A percentile compares a stretch with the other conserved stretches of the same genome.
Evolutionary conservation across 164 flowering plant species (phyloP).

Genomic region (Stephania japonica): DNA sequence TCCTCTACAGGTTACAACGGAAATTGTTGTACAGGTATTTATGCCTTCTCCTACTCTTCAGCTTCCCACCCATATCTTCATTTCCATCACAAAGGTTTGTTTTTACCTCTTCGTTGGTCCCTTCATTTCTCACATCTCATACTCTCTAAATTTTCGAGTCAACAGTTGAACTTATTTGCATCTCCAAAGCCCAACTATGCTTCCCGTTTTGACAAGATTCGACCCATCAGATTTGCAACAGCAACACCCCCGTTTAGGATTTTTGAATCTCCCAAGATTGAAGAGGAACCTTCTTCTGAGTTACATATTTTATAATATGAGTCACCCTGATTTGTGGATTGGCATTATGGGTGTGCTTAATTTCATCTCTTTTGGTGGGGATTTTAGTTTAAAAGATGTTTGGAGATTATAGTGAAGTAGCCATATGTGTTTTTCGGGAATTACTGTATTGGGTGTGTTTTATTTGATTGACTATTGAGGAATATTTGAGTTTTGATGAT

Average conservation of each 20-base stretch:
- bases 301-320: too few relatives aligned
- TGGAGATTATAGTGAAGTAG: too few relatives aligned
- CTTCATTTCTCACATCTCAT: background rate
- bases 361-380: too few relatives aligned
- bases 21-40: too few relatives aligned
- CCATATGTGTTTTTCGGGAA: too few relatives aligned
- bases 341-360: too few relatives aligned
- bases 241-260: conserved; percentile 21
- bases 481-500: too few relatives aligned
- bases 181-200: conserved; percentile 4
- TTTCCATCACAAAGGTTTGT: conserved; percentile 18
- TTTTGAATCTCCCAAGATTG: conserved; percentile 12
- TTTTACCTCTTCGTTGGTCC: background rate
- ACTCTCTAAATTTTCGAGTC: background rate
- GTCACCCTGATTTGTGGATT: too few relatives aligned
- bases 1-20: too few relatives aligned
- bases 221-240: conserved; percentile 11
- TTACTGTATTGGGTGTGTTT: too few relatives aligned
- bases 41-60: conserved; percentile 28
- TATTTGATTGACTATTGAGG: too few relatives aligned
- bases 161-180: conserved; percentile 8
- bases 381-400: too few relatives aligned
- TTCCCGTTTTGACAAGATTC: conserved; percentile 1
- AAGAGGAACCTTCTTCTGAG: conserved; percentile 22
- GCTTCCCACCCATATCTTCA: conserved; percentile 11